Percentiles rank a stretch among this genome's conserved stretches.
Conservation (phyloP, 305 asterid genomes). For the Solanum hybrid region DNA sequence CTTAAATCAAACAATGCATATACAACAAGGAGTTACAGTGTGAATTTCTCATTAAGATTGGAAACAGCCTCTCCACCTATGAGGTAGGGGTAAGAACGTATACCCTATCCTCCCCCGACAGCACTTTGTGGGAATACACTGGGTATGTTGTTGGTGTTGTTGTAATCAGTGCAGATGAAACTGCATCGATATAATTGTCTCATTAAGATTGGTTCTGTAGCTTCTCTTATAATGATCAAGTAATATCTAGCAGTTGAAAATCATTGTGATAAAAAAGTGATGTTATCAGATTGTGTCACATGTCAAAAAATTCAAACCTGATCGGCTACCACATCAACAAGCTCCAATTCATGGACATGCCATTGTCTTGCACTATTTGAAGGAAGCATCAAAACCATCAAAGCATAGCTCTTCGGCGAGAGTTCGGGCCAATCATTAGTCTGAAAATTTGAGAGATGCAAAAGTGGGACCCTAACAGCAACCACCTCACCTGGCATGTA, state of each 20-base stretch:
- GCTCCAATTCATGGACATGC: conserved; percentile 95
- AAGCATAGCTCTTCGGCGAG: conserved; percentile 82
- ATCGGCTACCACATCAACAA: conserved; percentile 98
- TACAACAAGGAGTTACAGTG: neutral
- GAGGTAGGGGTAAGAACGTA: neutral
- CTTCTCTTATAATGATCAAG: neutral
- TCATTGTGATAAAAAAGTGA: neutral
- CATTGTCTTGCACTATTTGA: conserved; percentile 95
- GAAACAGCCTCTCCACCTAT: neutral
- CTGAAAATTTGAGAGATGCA: conserved; percentile 84
- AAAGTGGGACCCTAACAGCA: conserved; percentile 92
- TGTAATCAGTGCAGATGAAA: neutral
- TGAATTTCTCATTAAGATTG: neutral
- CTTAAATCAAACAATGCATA: neutral
- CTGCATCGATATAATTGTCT: neutral
- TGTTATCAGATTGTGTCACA: neutral
- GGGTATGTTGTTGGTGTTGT: neutral
- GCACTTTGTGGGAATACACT: neutral
- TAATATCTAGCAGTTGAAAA: neutral
- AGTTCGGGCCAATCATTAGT: conserved; percentile 97
- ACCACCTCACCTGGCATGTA: conserved; percentile 94
- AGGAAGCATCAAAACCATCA: conserved; percentile 98
- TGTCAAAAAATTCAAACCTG: conserved; percentile 44
- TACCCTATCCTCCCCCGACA: neutral
- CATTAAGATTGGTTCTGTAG: neutral